These are phyloP conservation scores for Metarhizium sp. DNA, from an alignment of 2,329 filamentous ascomycete species.

Conservation along the genomic window DNA sequence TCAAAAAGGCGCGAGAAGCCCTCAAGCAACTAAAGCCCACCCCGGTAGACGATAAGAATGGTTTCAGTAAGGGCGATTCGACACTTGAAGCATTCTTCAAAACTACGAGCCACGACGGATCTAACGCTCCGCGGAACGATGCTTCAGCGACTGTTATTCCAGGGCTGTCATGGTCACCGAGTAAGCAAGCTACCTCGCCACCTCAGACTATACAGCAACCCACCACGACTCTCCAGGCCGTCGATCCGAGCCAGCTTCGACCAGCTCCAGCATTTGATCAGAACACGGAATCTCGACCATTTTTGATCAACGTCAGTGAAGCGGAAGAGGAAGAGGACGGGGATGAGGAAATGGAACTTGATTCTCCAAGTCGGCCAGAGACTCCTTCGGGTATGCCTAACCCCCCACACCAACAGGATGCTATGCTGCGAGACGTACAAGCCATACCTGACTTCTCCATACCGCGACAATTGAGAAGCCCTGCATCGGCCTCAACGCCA, in stretches of 20 bases:
- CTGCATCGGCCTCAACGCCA: slow-evolving; percentile 28
- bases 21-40: neutral
- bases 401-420: slow-evolving; percentile 23
- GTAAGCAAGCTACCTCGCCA: slow-evolving; percentile 10
- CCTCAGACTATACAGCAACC: slow-evolving; percentile 25
- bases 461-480: slow-evolving; percentile 31
- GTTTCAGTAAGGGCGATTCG: neutral
- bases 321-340: slow-evolving; percentile 52
- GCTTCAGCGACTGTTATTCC: slow-evolving; percentile 10
- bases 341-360: slow-evolving; percentile 53
- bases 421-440: slow-evolving; percentile 34
- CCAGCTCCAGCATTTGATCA: slow-evolving; percentile 39
- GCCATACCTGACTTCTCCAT: slow-evolving; percentile 30
- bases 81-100: neutral
- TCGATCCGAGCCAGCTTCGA: slow-evolving; percentile 36
- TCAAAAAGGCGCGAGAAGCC: slow-evolving; percentile 35
- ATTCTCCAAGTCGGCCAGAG: slow-evolving; percentile 38
- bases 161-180: slow-evolving; percentile 25
- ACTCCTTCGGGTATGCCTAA: slow-evolving; percentile 21
- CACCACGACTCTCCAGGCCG: slow-evolving; percentile 59
- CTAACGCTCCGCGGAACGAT: slow-evolving; percentile 14
- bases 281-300: slow-evolving; percentile 45
- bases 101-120: neutral
- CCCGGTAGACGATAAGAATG: slow-evolving; percentile 1
- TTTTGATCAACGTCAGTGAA: slow-evolving; percentile 83